These are phyloP conservation scores for Jatropha podagrica DNA, from an alignment of 441 rosid species.

Conservation along the genomic window DNA sequence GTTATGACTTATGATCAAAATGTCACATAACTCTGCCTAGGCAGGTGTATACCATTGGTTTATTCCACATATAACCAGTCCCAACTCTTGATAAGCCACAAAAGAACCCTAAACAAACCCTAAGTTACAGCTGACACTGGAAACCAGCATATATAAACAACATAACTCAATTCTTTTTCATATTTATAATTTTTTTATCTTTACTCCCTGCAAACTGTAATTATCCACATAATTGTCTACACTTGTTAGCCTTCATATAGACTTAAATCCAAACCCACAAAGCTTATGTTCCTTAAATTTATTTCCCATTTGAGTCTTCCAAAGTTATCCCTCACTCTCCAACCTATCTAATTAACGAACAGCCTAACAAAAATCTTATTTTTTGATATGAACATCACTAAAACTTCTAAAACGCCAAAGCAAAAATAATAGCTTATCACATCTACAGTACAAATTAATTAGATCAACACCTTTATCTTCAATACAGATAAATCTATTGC, in stretches of 20 bases:
- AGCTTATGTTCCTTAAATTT: neutral
- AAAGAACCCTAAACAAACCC: no score
- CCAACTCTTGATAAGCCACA: no score
- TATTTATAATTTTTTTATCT: neutral
- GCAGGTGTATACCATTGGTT: no score
- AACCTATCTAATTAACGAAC: neutral
- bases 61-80: no score
- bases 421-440: neutral
- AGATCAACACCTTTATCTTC: neutral
- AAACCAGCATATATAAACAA: neutral
- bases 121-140: neutral
- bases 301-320: neutral
- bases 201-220: neutral
- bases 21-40: no score
- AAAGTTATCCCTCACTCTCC: neutral
- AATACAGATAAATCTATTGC: slow-evolving; percentile 8
- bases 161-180: neutral
- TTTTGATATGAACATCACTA: neutral
- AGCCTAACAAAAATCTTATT: neutral
- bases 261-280: neutral
- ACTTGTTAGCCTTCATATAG: slow-evolving; percentile 1
- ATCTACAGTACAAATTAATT: neutral
- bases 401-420: neutral
- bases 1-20: no score
- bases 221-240: neutral